Percentiles rank a stretch among this genome's conserved stretches.
These are phyloP conservation scores for Didymosphaeria variabile DNA, from an alignment of 2,329 filamentous ascomycete species.

Conservation along the genomic window DNA sequence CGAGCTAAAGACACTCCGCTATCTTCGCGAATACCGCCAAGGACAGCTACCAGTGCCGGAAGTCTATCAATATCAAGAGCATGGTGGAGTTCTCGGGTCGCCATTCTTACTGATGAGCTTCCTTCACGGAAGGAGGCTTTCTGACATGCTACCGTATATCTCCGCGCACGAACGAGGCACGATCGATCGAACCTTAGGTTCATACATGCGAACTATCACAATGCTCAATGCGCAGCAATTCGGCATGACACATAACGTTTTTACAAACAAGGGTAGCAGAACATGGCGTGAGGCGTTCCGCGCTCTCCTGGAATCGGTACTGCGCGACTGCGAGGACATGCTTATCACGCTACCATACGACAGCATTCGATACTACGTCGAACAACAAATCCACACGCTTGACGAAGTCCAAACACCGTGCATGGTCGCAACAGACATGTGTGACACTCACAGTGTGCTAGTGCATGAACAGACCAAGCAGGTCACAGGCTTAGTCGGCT, in stretches of 20 bases:
- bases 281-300: constrained; percentile 65
- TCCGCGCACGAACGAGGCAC: constrained; percentile 44
- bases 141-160: constrained; percentile 42
- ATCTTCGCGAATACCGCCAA: constrained; percentile 44
- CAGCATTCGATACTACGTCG: constrained; percentile 61
- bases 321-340: constrained; percentile 68
- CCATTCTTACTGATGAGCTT: constrained; percentile 47
- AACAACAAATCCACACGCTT: constrained; percentile 55
- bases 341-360: constrained; percentile 66
- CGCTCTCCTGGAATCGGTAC: constrained; percentile 59
- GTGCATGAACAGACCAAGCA: constrained; percentile 59
- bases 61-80: constrained; percentile 50
- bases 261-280: constrained; percentile 54
- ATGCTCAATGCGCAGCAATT: constrained; percentile 59
- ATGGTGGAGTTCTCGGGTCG: constrained; percentile 37
- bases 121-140: constrained; percentile 45
- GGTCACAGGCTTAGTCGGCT: constrained; percentile 62
- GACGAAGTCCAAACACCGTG: constrained; percentile 61
- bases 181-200: constrained; percentile 54
- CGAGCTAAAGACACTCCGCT: constrained; percentile 51
- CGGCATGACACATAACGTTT: constrained; percentile 60
- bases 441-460: constrained; percentile 60
- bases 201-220: constrained; percentile 54
- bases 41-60: constrained; percentile 48
- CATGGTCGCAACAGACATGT: constrained; percentile 61